Evolutionary conservation across 768 basidiomycete genomes (phyloP), one percentile per base, ranked within the genome.

Genomic region (Dendrothele bispora): DNA sequence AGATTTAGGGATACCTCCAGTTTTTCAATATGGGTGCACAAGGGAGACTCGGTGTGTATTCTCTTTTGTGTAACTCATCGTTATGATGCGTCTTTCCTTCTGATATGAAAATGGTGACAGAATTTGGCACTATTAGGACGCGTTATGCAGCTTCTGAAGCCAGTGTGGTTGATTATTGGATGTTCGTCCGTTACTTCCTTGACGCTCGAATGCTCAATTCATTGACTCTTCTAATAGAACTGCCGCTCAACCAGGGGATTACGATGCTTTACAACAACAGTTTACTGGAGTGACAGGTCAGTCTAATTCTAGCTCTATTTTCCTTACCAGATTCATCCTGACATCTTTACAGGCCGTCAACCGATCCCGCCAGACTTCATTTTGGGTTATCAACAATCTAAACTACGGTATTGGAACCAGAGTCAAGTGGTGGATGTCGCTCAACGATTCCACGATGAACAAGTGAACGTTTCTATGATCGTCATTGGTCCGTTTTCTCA

Each of bases 21-120:
- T 65, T 66, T 45, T 68, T 68, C 53, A 69, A 69, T 36, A 63
- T 68, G 60, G 64, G 66, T 7, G 62, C 65, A 39, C 60, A 69
- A 55, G 68, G 68, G 14, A 60, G 64, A 12, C 55, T 67, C 10
- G 67, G 67, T 66, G 36, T 30, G 54, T 46, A 24, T 22, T 27
- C 25, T 8, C 5, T 12, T 32, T 17, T 30, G 4, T 51, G 17
- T 24, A 17, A 15, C 15, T 46, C 11, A 17, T 8, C 25, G 20
- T 8, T 12, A 28, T 26, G 11, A 7, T 7, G 27, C 12, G 15
- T 7, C 22, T 20, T 14, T 25, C 14, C 7, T 14, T 14, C 36
- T 4, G 18, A 26, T 7, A 17, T 14, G 15, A 4, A 15, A 32
- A 26, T 21, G 17, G 12, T 27, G 11, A 12, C 27, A 67, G 68